Percentiles rank a stretch among this genome's conserved stretches.
Evolutionary conservation across 768 basidiomycete species (phyloP).

Genomic region (Mrakia frigida): DNA sequence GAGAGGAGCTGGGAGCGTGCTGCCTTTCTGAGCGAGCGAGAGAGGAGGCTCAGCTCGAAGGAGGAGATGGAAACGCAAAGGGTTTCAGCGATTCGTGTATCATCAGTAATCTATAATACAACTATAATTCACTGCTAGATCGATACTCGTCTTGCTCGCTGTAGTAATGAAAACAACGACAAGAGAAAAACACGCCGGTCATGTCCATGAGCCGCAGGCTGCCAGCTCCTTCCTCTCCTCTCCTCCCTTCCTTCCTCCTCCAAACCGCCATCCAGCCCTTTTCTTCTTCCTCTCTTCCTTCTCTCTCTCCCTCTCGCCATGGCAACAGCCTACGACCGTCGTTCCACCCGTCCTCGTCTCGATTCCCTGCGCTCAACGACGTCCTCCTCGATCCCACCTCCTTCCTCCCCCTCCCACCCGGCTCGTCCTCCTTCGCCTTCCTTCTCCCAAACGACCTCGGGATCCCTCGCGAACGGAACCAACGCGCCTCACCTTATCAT

Average conservation of each 20-base stretch:
- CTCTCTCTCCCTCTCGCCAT: background rate
- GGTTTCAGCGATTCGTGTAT: too few species aligned
- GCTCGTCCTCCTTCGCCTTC: conserved; percentile 68
- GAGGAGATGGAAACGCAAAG: background rate
- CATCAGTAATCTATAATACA: too few species aligned
- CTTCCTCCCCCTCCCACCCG: background rate
- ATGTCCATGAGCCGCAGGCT: background rate
- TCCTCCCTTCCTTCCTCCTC: background rate
- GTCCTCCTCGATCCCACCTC: background rate
- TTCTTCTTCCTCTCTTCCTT: background rate
- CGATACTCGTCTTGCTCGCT: too few species aligned
- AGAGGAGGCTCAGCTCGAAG: background rate
- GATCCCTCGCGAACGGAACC: conserved; percentile 46
- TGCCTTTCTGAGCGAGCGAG: conserved; percentile 59
- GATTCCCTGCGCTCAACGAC: conserved; percentile 21
- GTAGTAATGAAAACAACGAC: too few species aligned
- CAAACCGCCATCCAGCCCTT: background rate
- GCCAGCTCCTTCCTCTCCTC: background rate
- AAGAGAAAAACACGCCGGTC: too few species aligned
- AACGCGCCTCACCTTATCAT: conserved; percentile 19
- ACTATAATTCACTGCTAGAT: too few species aligned
- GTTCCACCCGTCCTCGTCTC: conserved; percentile 7
- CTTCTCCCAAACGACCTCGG: conserved; percentile 73
- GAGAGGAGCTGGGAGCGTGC: conserved; percentile 72
- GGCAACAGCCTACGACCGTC: conserved; percentile 15